Evolutionary conservation across 208 protist genomes (phyloP), one percentile per base, ranked within the genome.

Genomic region (Crithidia sp.): DNA sequence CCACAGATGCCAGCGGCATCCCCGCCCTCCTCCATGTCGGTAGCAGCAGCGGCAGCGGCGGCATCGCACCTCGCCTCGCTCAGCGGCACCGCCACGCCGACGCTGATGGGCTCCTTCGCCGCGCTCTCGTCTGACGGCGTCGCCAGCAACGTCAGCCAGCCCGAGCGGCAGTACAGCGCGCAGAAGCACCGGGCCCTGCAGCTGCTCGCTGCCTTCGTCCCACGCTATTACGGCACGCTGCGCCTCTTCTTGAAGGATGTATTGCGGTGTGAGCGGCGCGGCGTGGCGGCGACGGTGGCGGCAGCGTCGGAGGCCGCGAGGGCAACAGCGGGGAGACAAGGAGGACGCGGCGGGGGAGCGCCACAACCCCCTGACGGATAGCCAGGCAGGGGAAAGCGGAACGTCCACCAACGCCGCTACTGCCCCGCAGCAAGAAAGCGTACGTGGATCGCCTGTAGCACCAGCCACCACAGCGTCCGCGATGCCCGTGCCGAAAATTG

Each of bases 141-240:
- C 56, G 60, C 45, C 7, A 70, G 58, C 66, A 40, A 13, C 53
- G 55, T 60, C 52, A 79, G 62, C 49, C 53, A 64, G 44, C 50
- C 47, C 19, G 74, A 74, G 52, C 61, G 55, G 55, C 74, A 74
- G 54, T 79, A 79, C 54, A 65, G 43, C 28, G 54, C 57, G 37
- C 67, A 84, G 71, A 78, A 76, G 64, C 80, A 82, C 77, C 59
- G 73, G 9, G 84, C 86, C 0, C 74, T 93, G 41, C 50, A 75
- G 47, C 67, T 84, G 60, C 74, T 96, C 10, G 78, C 84, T 0
- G 85, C 86, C n/a, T 96, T 94, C 66, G 71, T 90, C 44, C 84
- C 91, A 2, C 86, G 87, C 40, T 96, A 89, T 66, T 74, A 85
- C 69, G 91, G 89, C 44, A 72, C 90, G 12, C 84, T 79, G 41